A percentile compares a stretch with the other conserved stretches of the same genome.
Conservation (phyloP, 352 stramenopile species). For the Globisporangium lucens region DNA sequence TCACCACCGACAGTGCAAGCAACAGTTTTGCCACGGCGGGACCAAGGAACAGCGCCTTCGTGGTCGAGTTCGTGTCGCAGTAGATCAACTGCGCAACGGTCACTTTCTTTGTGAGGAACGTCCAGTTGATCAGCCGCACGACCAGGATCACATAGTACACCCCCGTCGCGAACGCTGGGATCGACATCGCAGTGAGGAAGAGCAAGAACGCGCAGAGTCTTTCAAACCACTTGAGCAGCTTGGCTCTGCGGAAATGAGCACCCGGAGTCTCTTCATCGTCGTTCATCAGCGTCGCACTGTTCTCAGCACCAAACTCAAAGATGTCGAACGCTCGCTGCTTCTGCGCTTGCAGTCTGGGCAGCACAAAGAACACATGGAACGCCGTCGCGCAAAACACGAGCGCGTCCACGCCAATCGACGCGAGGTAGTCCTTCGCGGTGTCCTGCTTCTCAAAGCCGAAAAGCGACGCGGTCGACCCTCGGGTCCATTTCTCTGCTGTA, state of each 20-base stretch:
- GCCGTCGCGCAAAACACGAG: conserved; percentile 53
- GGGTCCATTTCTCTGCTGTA: conserved; percentile 15
- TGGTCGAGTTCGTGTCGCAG: conserved; percentile 9
- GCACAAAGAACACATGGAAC: conserved; percentile 66
- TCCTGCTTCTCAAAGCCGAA: conserved; percentile 48
- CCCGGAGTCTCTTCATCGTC: conserved; percentile 21
- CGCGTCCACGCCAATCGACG: conserved; percentile 54
- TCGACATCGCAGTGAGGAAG: conserved; percentile 54
- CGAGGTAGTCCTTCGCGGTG: conserved; percentile 31
- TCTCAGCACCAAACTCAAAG: conserved; percentile 52
- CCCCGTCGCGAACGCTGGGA: conserved; percentile 51
- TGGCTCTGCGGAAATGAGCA: conserved; percentile 20
- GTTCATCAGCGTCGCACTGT: conserved; percentile 21
- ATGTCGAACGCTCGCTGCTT: conserved; percentile 40
- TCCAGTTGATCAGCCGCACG: conserved; percentile 59
- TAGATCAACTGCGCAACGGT: conserved; percentile 53
- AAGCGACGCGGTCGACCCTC: conserved; percentile 25
- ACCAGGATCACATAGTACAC: conserved; percentile 64
- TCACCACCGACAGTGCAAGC: conserved; percentile 37
- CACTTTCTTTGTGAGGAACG: conserved; percentile 57
- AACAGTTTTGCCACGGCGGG: conserved; percentile 36
- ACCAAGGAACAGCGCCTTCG: conserved; percentile 46
- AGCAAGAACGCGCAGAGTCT: conserved; percentile 47
- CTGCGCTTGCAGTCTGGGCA: conserved; percentile 27
- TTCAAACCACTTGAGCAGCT: conserved; percentile 40